Evolutionary conservation across 257 asterid genomes (phyloP).

Genomic region (Lithospermum erythrorhizon): DNA sequence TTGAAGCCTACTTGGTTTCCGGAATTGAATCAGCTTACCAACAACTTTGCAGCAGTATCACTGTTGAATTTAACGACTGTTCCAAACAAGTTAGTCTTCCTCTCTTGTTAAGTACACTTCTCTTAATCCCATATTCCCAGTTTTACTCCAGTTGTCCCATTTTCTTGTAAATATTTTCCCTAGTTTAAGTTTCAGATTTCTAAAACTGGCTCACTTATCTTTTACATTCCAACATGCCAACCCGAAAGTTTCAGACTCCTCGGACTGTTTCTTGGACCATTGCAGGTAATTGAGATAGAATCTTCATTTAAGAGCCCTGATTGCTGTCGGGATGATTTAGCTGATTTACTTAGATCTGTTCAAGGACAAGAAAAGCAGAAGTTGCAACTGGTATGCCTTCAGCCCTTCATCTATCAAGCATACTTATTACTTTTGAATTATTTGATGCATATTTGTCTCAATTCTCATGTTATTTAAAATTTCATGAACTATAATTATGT

Average conservation of each 20-base stretch:
- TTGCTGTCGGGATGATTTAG: constrained; percentile 70
- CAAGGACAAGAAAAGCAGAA: constrained; percentile 87
- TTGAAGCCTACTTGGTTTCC: constrained; percentile 62
- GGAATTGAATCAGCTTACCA: constrained; percentile 80
- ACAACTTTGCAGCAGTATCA: constrained; percentile 78
- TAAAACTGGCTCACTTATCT: neutral
- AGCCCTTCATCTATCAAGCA: constrained; percentile 11
- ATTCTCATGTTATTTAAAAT: too few relatives aligned
- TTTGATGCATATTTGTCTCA: too few relatives aligned
- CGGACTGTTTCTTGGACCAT: constrained; percentile 1
- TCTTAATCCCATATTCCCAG: neutral
- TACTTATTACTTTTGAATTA: too few relatives aligned
- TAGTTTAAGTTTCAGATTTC: neutral
- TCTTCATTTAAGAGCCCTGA: constrained; percentile 55
- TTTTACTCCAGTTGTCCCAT: neutral
- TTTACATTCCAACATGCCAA: neutral
- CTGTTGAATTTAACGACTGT: constrained; percentile 79
- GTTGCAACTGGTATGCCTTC: constrained; percentile 56
- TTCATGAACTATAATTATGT: too few relatives aligned
- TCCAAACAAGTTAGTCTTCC: constrained; percentile 61
- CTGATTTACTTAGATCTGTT: constrained; percentile 61
- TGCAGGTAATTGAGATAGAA: constrained; percentile 78
- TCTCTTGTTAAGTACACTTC: neutral
- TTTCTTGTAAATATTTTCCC: neutral
- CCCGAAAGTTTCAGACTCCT: neutral